These are phyloP conservation scores for Colletotrichum incanum DNA, from an alignment of 2,329 filamentous ascomycete genomes.

Conservation along the genomic window DNA sequence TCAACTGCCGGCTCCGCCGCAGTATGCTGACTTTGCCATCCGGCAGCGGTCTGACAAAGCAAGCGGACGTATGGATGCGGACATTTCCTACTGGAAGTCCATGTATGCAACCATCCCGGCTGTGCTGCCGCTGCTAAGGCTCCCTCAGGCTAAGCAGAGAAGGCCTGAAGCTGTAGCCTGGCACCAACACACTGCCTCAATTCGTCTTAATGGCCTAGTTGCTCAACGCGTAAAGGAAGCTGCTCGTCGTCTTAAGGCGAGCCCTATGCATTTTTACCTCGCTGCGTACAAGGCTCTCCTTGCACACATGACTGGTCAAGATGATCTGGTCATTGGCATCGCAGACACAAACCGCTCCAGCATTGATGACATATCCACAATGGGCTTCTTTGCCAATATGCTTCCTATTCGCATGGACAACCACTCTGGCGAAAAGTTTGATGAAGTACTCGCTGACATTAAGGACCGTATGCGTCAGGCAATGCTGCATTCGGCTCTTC, in stretches of 20 bases:
- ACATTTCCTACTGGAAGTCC: conserved; percentile 45
- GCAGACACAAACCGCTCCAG: conserved; percentile 63
- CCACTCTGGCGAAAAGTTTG: not conserved
- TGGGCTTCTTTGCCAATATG: conserved; percentile 66
- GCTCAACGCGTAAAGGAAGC: conserved; percentile 11
- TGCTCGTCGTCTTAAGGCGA: conserved; percentile 14
- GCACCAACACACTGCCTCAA: conserved; percentile 9
- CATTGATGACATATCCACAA: conserved; percentile 48
- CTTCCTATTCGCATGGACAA: conserved; percentile 59
- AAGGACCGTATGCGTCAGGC: not conserved
- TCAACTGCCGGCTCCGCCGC: conserved; percentile 20
- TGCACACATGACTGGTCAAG: not conserved
- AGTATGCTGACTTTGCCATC: conserved; percentile 55
- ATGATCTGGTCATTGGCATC: conserved; percentile 63
- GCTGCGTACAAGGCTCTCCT: conserved; percentile 50
- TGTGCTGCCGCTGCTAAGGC: too few relatives aligned
- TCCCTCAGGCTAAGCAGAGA: too few relatives aligned
- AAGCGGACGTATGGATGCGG: conserved; percentile 43
- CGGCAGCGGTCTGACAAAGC: conserved; percentile 51
- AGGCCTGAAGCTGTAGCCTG: not conserved
- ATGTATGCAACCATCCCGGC: not conserved
- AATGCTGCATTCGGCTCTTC: too few relatives aligned
- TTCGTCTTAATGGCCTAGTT: conserved; percentile 5
- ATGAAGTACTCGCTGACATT: not conserved
- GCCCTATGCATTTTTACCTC: conserved; percentile 63